Evolutionary conservation across 306 rosid genomes (phyloP), one percentile per base, ranked within the genome.

Genomic region (Sicyos edulis): DNA sequence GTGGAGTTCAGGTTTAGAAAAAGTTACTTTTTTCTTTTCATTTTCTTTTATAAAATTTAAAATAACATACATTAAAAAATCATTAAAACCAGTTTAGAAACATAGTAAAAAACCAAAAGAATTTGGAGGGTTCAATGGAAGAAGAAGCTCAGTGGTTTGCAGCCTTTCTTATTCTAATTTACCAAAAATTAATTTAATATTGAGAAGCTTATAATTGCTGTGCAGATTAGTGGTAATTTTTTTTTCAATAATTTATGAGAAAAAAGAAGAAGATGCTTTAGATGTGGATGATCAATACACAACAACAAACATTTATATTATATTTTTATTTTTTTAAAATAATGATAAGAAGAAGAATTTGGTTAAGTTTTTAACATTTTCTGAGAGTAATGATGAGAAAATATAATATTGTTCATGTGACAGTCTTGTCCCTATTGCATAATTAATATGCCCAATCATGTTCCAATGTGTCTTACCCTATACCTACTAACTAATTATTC

Each of bases 1-100:
- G 96, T 88, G 96, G 96, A 84, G 65, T 92, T 88, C 96, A 62
- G 83, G 92, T 89, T 86, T 80, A 89, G 85, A 37, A 89, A 92
- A 91, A 84, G 42, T 47, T 51, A 3, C 73, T 15, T 65, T 65
- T 63, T 63, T 8, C 8, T 34, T 5, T 16, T 9, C 29, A 1
- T 56, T 56, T 52, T 52, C n/a, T 55, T 55, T 55, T 19, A 19
- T 20, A 17, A 17, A 10, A 7, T 32, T 32, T 0, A 61, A 5
- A 5, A n/a, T n/a, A 5, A 54, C 4, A 32, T 32, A 32, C 37
- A 32, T 32, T 32, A 64, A 70, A 85, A 74, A n/a, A 63, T 72
- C 21, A 61, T 53, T 51, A 77, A 80, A 75, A 81, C 69, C 77
- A 82, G 75, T 62, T 29, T 64, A 77, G 77, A 74, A 78, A 82